Evolutionary conservation across 768 basidiomycete genomes (phyloP).

Genomic region (Paxillus ammoniavirescens): DNA sequence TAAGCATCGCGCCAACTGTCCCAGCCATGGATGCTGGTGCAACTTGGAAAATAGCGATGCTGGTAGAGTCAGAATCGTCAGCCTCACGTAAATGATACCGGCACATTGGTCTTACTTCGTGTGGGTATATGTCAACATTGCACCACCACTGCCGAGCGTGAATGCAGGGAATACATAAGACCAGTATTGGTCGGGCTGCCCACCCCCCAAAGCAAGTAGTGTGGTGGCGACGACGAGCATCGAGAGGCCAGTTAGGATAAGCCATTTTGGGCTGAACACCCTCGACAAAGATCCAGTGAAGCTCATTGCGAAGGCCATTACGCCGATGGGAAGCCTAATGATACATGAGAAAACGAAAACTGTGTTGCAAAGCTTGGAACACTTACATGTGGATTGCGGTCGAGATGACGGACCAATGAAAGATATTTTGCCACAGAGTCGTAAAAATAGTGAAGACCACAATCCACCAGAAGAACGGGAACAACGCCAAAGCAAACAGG

Average conservation of each 20-base stretch:
- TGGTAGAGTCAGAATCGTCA: too few species aligned
- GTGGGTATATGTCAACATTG: constrained; percentile 44
- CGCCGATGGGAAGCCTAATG: constrained; percentile 40
- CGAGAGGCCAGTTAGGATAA: constrained; percentile 42
- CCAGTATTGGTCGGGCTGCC: constrained; percentile 45
- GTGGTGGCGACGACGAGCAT: constrained; percentile 38
- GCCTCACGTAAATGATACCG: too few species aligned
- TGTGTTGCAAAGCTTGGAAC: background rate
- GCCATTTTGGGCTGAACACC: constrained; percentile 40
- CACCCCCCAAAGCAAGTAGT: constrained; percentile 44
- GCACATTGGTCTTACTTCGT: too few species aligned
- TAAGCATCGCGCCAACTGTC: constrained; percentile 57
- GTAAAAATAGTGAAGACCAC: constrained; percentile 34
- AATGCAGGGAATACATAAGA: constrained; percentile 48
- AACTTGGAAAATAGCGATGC: constrained; percentile 49
- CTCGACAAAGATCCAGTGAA: constrained; percentile 40
- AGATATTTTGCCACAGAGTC: constrained; percentile 40
- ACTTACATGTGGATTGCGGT: constrained; percentile 40
- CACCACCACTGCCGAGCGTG: constrained; percentile 44
- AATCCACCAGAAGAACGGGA: constrained; percentile 44
- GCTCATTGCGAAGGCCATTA: constrained; percentile 35
- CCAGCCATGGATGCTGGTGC: too few species aligned
- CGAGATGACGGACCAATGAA: constrained; percentile 40
- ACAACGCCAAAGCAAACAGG: constrained; percentile 35
- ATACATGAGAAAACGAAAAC: constrained; percentile 6